Base-by-base conservation (phyloP, 257 asterid genomes). In the Parsonsia alboflavescens region DNA sequence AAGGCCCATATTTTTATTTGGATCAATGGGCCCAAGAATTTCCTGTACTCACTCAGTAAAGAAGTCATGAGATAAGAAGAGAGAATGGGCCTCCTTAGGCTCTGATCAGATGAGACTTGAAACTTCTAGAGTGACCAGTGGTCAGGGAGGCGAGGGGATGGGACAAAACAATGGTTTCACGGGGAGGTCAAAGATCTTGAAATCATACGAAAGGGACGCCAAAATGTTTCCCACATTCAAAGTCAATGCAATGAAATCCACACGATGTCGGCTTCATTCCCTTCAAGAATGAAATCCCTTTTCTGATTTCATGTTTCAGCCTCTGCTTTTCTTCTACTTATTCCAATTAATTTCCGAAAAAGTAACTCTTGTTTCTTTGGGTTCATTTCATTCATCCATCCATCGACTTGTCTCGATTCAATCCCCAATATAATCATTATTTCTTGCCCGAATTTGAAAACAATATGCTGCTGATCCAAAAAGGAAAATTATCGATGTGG, bases 281-380 rank as follows among this genome's bases (percentile, higher is more conserved):
- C 21, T 39, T 15, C n/a, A n/a, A n/a, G n/a, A n/a, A n/a, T n/a
- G n/a, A 68, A 68, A 15, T 72, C 36, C 75, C 33, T 69, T 26
- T 24, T 22, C 46, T 74, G 15, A 0, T 0, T 42, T 71, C 54
- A 53, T 74, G 46, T 79, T 77, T n/a, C 71, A 33, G 50, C 89
- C 86, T 66, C 79, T 70, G 70, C 84, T 82, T 85, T 85, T 74
- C 45, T 62, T 58, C 65, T 10, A 0, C 15, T 57, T 36, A 10
- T 22, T 58, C 65, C 3, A 26, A 4, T 6, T 6, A 41, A 41
- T 41, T 57, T 26, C 5, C 63, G n/a, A n/a, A 57, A 57, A 54
- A 58, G 65, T 58, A 56, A 58, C 22, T 36, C 62, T 59, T 64
- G 41, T 52, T 67, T 67, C 58, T 42, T 46, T 56, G 39, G 39